Evolutionary conservation across 208 protist genomes (phyloP).

Genomic region (Crithidia expoeki): DNA sequence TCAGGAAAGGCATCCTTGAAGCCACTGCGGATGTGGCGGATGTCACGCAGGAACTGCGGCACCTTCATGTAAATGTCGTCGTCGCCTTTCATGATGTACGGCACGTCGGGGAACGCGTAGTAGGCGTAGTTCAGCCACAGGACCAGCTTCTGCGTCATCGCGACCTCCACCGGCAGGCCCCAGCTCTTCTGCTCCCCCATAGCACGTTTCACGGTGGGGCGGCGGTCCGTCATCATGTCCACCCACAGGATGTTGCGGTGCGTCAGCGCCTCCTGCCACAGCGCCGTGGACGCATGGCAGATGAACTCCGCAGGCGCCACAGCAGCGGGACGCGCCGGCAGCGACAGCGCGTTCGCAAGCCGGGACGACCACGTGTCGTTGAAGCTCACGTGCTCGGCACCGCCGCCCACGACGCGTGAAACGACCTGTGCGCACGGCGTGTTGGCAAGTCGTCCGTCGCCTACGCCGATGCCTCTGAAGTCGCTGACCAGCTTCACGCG

Average conservation of each 20-base stretch:
- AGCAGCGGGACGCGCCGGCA: constrained; percentile 11
- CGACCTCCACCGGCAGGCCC: constrained; percentile 44
- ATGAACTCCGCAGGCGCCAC: constrained; percentile 22
- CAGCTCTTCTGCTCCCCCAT: too few species aligned
- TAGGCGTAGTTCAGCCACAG: constrained; percentile 50
- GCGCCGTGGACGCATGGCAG: constrained; percentile 14
- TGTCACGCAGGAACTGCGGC: constrained; percentile 52
- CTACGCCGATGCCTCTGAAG: not conserved
- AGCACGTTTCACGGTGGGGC: constrained; percentile 23
- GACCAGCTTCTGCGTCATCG: constrained; percentile 48
- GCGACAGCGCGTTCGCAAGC: not conserved
- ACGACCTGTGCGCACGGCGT: constrained; percentile 6
- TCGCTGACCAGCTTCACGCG: not conserved
- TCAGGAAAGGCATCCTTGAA: not conserved
- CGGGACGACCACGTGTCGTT: not conserved
- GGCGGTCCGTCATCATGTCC: constrained; percentile 39
- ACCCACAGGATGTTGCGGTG: constrained; percentile 42
- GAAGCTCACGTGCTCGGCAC: not conserved
- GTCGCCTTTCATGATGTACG: too few species aligned
- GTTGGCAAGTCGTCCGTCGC: not conserved
- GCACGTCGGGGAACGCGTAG: constrained; percentile 35
- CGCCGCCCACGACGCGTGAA: not conserved
- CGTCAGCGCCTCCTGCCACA: constrained; percentile 42
- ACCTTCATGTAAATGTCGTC: too few species aligned
- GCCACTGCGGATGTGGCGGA: constrained; percentile 14